phyloP scores from a whole-genome alignment of 495 filamentous ascomycete genomes.

The Pseudoneurospora amorphoporcata region DNA sequence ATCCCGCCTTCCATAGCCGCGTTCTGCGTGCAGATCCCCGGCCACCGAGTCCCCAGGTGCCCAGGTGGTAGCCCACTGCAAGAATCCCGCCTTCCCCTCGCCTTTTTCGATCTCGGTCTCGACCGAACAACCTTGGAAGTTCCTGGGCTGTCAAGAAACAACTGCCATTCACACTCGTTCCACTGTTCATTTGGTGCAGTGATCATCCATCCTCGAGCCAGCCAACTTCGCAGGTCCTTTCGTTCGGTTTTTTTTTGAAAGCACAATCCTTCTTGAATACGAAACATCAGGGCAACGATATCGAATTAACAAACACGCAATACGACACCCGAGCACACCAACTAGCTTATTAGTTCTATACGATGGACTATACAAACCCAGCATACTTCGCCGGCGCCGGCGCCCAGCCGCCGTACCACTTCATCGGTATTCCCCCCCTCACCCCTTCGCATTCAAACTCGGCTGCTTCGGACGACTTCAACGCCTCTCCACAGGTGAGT shows the following conservation, averaged over 20 bases:
- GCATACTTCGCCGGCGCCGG: slow-evolving; percentile 32
- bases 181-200: not conserved
- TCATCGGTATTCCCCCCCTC: slow-evolving; percentile 42
- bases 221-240: not conserved
- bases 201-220: not conserved
- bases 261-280: not conserved
- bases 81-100: not conserved
- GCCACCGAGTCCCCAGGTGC: not conserved
- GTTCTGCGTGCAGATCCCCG: not conserved
- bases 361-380: slow-evolving; percentile 35
- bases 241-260: not conserved
- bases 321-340: not conserved
- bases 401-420: slow-evolving; percentile 38
- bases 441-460: slow-evolving; percentile 44
- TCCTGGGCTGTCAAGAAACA: not conserved
- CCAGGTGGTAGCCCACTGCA: not conserved
- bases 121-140: not conserved
- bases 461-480: slow-evolving; percentile 43
- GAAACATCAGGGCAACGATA: not conserved
- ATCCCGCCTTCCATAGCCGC: not conserved
- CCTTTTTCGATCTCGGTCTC: not conserved
- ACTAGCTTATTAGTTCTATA: not conserved
- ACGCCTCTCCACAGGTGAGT: slow-evolving; percentile 45
- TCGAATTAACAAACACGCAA: not conserved
- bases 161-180: not conserved